phyloP scores from a whole-genome alignment of 352 stramenopile genomes.

The Globisporangium polare region DNA sequence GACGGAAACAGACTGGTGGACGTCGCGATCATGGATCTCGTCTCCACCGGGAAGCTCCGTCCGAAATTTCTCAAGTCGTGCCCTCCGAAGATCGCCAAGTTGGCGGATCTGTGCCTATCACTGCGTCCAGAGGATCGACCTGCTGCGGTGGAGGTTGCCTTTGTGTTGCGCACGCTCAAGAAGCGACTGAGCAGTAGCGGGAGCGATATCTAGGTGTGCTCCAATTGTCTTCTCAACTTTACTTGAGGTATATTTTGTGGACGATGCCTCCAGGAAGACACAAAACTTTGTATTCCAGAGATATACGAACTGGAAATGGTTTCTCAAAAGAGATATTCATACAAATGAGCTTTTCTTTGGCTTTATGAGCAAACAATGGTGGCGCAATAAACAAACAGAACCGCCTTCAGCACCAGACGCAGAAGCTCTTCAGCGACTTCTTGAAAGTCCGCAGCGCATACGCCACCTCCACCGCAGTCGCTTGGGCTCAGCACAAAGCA shows the following conservation, averaged over 20 bases:
- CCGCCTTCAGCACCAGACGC: no score
- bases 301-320: no score
- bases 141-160: neutral
- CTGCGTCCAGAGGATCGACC: conserved; percentile 15
- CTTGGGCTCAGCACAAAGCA: neutral
- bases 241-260: no score
- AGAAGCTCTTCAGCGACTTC: neutral
- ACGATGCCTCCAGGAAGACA: no score
- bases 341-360: no score
- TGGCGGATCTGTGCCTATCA: conserved; percentile 31
- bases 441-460: neutral
- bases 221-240: no score
- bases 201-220: no score
- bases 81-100: conserved; percentile 16
- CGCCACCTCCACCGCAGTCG: neutral
- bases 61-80: conserved; percentile 23
- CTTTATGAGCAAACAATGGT: no score
- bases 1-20: conserved; percentile 24
- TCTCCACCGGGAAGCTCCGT: conserved; percentile 27
- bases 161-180: neutral
- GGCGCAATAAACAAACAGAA: no score
- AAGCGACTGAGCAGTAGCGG: neutral
- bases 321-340: no score
- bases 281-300: no score
- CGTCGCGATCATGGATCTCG: conserved; percentile 30